Base-by-base conservation (phyloP, 345 rosid species). In the Cochlearia excelsa region DNA sequence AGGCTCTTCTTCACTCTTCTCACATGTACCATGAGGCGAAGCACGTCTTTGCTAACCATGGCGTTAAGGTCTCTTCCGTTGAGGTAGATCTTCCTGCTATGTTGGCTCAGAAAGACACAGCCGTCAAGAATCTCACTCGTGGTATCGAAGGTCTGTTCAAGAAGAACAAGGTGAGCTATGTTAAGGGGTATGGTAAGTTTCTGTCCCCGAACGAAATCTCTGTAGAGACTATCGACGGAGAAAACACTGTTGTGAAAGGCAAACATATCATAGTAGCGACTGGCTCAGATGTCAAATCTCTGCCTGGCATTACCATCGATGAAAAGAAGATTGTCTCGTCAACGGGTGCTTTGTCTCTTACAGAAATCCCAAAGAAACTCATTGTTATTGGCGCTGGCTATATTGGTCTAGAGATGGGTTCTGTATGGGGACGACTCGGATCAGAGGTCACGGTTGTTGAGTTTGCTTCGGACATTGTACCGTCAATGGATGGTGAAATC, bases 1-100 rank as follows among this genome's bases (percentile, higher is more conserved):
- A 94, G 99, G 99, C 99, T 1, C 90, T 94, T 63, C 95, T 94
- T 72, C 99, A 94, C 82, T 94, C 99, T 3, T 90, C 99, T 42
- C 99, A 94, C 78, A 94, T 90, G 96, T 94, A 70, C 71, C 96
- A 90, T 59, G 95, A 94, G 79, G 99, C 99, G 43, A 64, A 61
- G 62, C 97, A 94, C 68, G 78, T 95, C 37, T 94, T 94, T 10
- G 82, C 97, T 31, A 61, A 38, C 61, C 99, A 90, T 27, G 99
- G 99, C 26, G 96, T 94, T 57, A 90, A 84, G 75, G 66, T 90
- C 40, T 78, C 99, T 34, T 82, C 90, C 27, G 92, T 94, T 46
- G 99, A 90, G 80, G 75, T 94, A 50, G 99, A 94, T 77, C 86
- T 90, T 62, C 87, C 97, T 8, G 87, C 97, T 59, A 94, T 94